Evolutionary conservation across 768 basidiomycete genomes (phyloP), one percentile per base, ranked within the genome.

Genomic region (Lentinus tigrinus): DNA sequence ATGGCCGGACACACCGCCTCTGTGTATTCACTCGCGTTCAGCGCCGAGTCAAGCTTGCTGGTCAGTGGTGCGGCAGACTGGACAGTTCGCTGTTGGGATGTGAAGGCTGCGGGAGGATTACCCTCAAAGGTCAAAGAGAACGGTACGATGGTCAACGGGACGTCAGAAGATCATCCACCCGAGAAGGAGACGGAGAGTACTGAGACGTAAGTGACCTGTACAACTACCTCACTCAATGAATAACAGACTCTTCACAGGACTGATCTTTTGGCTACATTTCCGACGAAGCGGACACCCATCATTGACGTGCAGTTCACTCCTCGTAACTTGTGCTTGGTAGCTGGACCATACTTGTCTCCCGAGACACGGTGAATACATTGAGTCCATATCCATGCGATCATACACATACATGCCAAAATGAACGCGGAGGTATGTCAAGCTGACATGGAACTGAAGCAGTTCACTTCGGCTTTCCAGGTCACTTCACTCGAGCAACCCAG

Each of bases 81-180:
- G 84, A 98, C 97, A 0, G 95, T 98, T 17, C 81, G 96, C n/a
- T 95, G 94, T 56, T 99, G 97, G 97, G 97, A 99, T 70, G 88
- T 97, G 36, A 95, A 91, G 72, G 74, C 80, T 44, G 73, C 88
- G 10, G 93, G 92, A 11, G 91, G 91, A 0, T 69, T 73, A 11
- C 80, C 78, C 24, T 73, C 65, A 23, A 90, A 87, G 69, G 64
- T 79, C 13, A 79, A 79, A 37, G 85, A 85, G 69, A 86, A 85
- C 66, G 85, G 83, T 26, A 63, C 67, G 44, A 66, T 72, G 47
- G 67, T 71, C 3, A 73, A 71, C 49, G 72, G 69, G 23, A 74
- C 76, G 43, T 61, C 70, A 21, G 64, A 73, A 16, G 69, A 66
- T 39, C 63, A 63, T 70, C 69, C 34, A 44, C 64, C 38, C 19